phyloP scores from a whole-genome alignment of 2,329 filamentous ascomycete species.

The Colletotrichum shisoi region DNA sequence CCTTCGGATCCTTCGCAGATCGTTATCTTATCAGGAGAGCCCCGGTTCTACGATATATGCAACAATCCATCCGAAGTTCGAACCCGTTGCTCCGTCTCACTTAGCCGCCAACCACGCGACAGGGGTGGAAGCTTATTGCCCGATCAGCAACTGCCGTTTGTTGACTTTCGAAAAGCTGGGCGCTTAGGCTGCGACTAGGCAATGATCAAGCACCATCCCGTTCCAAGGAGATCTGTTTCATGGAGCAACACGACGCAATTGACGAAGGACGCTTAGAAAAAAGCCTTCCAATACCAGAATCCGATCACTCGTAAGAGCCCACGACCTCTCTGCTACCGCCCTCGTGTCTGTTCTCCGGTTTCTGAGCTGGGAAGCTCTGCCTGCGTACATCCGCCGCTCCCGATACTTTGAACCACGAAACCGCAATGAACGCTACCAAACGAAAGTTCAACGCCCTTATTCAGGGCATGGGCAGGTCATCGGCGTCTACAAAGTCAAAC shows the following conservation, averaged over 20 bases:
- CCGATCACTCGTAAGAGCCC: background rate
- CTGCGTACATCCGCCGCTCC: constrained; percentile 6
- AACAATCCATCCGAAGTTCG: constrained; percentile 3
- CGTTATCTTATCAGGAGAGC: constrained; percentile 28
- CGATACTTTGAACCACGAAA: constrained; percentile 26
- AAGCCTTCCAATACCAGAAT: background rate
- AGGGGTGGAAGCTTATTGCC: constrained; percentile 38
- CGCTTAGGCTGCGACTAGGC: constrained; percentile 8
- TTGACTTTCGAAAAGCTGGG: constrained; percentile 37
- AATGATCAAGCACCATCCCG: constrained; percentile 20
- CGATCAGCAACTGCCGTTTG: constrained; percentile 37
- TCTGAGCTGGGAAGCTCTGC: background rate
- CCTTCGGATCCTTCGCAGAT: background rate
- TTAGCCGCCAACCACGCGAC: constrained; percentile 20
- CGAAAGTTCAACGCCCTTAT: constrained; percentile 81
- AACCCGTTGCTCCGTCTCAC: constrained; percentile 21
- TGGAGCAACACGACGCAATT: constrained; percentile 18
- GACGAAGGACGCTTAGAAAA: background rate
- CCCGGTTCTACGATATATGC: constrained; percentile 21
- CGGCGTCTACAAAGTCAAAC: constrained; percentile 40
- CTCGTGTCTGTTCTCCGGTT: background rate
- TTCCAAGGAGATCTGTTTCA: constrained; percentile 13
- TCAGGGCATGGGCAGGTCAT: constrained; percentile 64
- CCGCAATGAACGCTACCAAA: constrained; percentile 77
- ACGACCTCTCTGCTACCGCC: background rate